phyloP scores from a whole-genome alignment of 2,329 filamentous ascomycete species.

The Paraphaeosphaeria minitans region DNA sequence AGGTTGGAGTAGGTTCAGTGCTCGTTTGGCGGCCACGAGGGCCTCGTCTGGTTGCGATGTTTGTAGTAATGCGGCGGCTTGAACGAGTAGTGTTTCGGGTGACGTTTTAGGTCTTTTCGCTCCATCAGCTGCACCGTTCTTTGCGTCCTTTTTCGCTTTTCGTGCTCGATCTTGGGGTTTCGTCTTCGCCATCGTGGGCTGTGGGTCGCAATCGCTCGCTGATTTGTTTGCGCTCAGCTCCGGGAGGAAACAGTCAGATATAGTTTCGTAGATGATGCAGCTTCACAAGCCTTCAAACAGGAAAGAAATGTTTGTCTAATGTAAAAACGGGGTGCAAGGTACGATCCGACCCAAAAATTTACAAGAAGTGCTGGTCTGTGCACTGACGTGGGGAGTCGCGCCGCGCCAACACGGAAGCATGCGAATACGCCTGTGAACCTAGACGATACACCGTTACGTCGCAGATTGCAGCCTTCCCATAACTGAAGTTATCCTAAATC shows the following conservation, averaged over 20 bases:
- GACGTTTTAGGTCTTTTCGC: constrained; percentile 56
- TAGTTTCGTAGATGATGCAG: not conserved
- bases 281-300: not conserved
- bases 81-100: constrained; percentile 60
- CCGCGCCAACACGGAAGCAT: constrained; percentile 9
- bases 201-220: not conserved
- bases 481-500: not conserved
- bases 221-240: constrained; percentile 10
- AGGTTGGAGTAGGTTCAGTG: constrained; percentile 55
- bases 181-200: constrained; percentile 57
- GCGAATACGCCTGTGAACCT: not conserved
- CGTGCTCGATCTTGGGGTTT: constrained; percentile 52
- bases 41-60: constrained; percentile 64
- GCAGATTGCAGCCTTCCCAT: not conserved
- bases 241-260: not conserved
- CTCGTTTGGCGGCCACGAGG: constrained; percentile 59
- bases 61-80: constrained; percentile 62
- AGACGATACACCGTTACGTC: not conserved
- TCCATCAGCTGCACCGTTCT: constrained; percentile 46
- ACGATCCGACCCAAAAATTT: constrained; percentile 31
- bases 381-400: constrained; percentile 30
- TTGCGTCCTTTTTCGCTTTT: constrained; percentile 41
- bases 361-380: constrained; percentile 25
- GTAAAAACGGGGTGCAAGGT: constrained; percentile 6
- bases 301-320: not conserved